Base-by-base conservation (phyloP, 2,329 filamentous ascomycete genomes). In the Pseudocercospora pini-densiflorae region DNA sequence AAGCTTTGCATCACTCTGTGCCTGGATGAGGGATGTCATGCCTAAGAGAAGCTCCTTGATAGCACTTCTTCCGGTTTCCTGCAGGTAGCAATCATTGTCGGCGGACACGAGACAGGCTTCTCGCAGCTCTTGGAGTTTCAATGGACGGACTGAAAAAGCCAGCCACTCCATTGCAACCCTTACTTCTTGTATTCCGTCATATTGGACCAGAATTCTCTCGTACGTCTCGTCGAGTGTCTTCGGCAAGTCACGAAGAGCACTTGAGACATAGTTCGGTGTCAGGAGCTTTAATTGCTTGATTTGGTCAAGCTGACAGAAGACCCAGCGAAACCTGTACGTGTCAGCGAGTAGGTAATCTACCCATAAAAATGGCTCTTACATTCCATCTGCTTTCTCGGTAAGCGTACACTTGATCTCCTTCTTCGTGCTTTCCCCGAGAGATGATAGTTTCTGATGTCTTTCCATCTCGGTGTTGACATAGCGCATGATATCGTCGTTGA, bases 301-400 rank as follows among this genome's bases (percentile, higher is more conserved):
- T 57, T 64, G 69, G 16, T 72, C 64, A 19, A 74, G 59, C 65
- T 74, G 72, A 16, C 68, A 72, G 31, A 63, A 68, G 12, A 68
- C 72, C 72, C 71, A 74, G 23, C 71, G 62, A 29, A 72, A 74
- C 71, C 71, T 74, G 29, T 5, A 16, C 12, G n/a, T 16, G 19
- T 49, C 23, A 49, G 45, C 19, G 7, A 10, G 19, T 7, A 24
- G 7, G 21, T 3, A 21, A 49, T 23, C 6, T 9, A 23, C 1
- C 9, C 23, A 27, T 12, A 62, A 14, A 24, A 0, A 5, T 16
- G 33, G 45, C 21, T 59, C 70, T 64, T 67, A 72, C 71, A 73
- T 73, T 57, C 70, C 69, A 55, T 71, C 64, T 3, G 69, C 67
- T 57, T 61, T 62, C 21, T 67, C 23, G 23, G 54, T 19, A 33